Evolutionary conservation across 148 eudicot species (phyloP).

Genomic region (Diospyros lotus): DNA sequence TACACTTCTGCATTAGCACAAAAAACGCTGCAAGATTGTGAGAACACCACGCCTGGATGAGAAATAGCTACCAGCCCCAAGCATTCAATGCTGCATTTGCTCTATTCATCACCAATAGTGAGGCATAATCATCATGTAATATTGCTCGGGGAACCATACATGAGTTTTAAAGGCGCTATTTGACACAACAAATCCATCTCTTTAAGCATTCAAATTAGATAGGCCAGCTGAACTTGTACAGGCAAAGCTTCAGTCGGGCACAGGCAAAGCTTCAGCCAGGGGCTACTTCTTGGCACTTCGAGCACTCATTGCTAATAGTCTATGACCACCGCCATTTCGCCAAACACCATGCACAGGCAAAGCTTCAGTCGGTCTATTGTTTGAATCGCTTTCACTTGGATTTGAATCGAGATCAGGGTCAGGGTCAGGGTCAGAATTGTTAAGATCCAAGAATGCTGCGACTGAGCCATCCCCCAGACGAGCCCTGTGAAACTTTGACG

Average conservation of each 20-base stretch:
- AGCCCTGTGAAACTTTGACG: slow-evolving; percentile 73
- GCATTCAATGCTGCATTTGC: neutral
- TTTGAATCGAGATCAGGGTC: slow-evolving; percentile 12
- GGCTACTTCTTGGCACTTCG: slow-evolving; percentile 28
- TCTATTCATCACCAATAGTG: too few species aligned
- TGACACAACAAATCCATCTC: neutral
- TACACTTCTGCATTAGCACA: too few species aligned
- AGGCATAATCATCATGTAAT: neutral
- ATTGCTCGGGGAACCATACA: too few species aligned
- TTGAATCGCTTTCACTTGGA: too few species aligned
- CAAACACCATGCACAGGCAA: slow-evolving; percentile 68
- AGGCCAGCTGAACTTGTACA: neutral
- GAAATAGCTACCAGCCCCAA: too few species aligned
- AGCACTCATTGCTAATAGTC: slow-evolving; percentile 36
- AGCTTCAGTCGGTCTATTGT: slow-evolving; percentile 11
- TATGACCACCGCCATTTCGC: slow-evolving; percentile 75
- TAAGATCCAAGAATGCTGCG: slow-evolving; percentile 46
- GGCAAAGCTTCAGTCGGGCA: neutral
- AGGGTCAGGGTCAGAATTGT: slow-evolving; percentile 35
- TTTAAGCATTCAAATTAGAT: neutral
- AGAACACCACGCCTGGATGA: too few species aligned
- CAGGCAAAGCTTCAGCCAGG: neutral
- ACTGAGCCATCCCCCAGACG: slow-evolving; percentile 72
- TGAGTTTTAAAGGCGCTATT: neutral
- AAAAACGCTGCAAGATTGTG: too few species aligned